A percentile compares a stretch with the other conserved stretches of the same genome.
phyloP scores from a whole-genome alignment of 306 rosid genomes.

The Lathyrus sativus region DNA sequence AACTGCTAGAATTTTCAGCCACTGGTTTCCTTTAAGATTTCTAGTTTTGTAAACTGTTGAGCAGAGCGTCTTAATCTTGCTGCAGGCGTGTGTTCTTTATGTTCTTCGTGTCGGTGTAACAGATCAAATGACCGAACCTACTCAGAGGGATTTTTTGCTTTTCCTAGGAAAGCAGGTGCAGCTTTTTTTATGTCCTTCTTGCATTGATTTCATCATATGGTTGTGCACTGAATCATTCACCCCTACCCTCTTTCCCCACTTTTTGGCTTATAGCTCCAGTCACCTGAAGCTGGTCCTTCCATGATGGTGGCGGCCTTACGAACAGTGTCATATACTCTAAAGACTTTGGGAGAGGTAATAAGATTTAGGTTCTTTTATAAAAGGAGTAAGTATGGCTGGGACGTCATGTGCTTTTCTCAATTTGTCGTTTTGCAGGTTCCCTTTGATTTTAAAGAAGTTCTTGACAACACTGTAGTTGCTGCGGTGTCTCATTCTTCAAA shows the following conservation, averaged over 20 bases:
- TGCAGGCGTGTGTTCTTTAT: constrained; percentile 97
- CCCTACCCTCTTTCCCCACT: constrained; percentile 2
- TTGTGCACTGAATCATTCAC: constrained; percentile 18
- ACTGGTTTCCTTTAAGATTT: constrained; percentile 14
- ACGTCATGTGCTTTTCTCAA: constrained; percentile 39
- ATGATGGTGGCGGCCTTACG: constrained; percentile 83
- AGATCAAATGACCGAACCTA: constrained; percentile 96
- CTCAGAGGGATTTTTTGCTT: constrained; percentile 79
- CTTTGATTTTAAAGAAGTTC: constrained; percentile 83
- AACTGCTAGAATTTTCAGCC: constrained; percentile 27
- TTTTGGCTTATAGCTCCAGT: constrained; percentile 64
- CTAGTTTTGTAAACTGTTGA: constrained; percentile 38
- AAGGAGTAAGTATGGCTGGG: constrained; percentile 9
- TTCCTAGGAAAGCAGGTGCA: constrained; percentile 81
- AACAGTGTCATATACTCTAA: constrained; percentile 77
- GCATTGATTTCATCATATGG: constrained; percentile 9
- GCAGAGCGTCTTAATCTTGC: constrained; percentile 37
- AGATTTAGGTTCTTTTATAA: constrained; percentile 15
- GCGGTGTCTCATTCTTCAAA: constrained; percentile 85
- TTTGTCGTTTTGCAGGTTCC: constrained; percentile 73
- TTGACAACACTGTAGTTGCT: constrained; percentile 85
- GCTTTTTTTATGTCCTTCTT: constrained; percentile 3
- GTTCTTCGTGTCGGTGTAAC: constrained; percentile 87
- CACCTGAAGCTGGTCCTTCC: constrained; percentile 77
- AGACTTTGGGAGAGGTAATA: constrained; percentile 82